Conservation (phyloP, 345 rosid genomes). For the Gossypium bickii region DNA sequence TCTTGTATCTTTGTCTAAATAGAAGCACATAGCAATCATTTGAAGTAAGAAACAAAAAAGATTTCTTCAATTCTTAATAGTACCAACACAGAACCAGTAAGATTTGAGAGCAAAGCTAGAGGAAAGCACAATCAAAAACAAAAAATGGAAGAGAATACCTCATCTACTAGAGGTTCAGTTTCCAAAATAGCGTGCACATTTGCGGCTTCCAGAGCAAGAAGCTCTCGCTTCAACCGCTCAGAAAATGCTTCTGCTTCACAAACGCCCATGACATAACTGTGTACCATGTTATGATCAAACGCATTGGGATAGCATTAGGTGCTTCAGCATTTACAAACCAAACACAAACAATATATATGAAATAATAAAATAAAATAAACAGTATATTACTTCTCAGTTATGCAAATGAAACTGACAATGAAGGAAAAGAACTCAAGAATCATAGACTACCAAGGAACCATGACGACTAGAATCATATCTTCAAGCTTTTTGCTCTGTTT, state of each 20-base stretch:
- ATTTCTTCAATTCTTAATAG: background rate
- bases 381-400: slow-evolving; percentile 7
- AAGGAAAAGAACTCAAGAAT: background rate
- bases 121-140: background rate
- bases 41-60: background rate
- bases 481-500: background rate
- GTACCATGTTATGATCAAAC: slow-evolving; percentile 14
- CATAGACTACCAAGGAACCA: slow-evolving; percentile 2
- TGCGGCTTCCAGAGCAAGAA: slow-evolving; percentile 97
- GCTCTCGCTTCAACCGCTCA: slow-evolving; percentile 95
- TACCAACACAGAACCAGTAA: background rate
- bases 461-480: background rate
- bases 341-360: background rate
- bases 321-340: background rate
- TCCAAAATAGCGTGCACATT: slow-evolving; percentile 98
- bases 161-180: slow-evolving; percentile 88
- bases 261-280: slow-evolving; percentile 96
- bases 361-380: background rate
- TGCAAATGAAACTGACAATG: background rate
- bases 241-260: slow-evolving; percentile 99
- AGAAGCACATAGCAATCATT: background rate
- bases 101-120: background rate
- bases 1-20: background rate
- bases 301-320: slow-evolving; percentile 5
- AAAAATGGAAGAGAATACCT: slow-evolving; percentile 40